Evolutionary conservation across 2,329 filamentous ascomycete genomes (phyloP), one percentile per base, ranked within the genome.

Genomic region (Cladosporium sp.): DNA sequence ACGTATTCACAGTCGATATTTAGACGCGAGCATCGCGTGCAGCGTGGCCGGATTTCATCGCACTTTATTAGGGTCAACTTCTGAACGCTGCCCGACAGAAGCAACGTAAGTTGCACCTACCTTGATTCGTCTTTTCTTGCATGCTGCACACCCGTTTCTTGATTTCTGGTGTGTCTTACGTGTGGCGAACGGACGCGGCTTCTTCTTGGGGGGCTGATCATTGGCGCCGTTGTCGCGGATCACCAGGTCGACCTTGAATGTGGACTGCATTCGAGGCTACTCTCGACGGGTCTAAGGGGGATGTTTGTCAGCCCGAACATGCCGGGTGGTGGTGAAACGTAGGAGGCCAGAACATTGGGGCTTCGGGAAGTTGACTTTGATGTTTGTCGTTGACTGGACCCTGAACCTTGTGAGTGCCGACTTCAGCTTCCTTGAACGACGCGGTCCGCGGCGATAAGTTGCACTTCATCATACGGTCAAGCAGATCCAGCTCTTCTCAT

Each of bases 51-150:
- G 3, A 18, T 36, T 28, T 71, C 68, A 62, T 65, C 59, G 34
- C 68, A 70, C 67, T 69, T 28, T 11, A 24, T n/a, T 21, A 4
- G 14, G n/a, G 38, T 60, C 26, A 57, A n/a, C 34, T 4, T 59
- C n/a, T 28, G 41, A 51, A 52, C 11, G 18, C 7, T 26, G 32
- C 28, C 32, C 15, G 24, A 51, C 6, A 32, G 38, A 32, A 12
- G n/a, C 4, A 26, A 26, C 5, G 5, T 10, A 38, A 52, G 32
- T 4, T 8, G 34, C 8, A 60, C 65, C 52, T 34, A 68, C 68
- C 49, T 66, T 67, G 44, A 70, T 68, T 14, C 66, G 63, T 21
- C 68, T 61, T 52, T 49, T 58, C 36, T 69, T 70, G 59, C 68
- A 70, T 28, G 63, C 64, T 36, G 51, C 18, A 49, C 68, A 70